Evolutionary conservation across 1,139 yeast genomes (phyloP).

Genomic region (Wickerhamiella infanticola): DNA sequence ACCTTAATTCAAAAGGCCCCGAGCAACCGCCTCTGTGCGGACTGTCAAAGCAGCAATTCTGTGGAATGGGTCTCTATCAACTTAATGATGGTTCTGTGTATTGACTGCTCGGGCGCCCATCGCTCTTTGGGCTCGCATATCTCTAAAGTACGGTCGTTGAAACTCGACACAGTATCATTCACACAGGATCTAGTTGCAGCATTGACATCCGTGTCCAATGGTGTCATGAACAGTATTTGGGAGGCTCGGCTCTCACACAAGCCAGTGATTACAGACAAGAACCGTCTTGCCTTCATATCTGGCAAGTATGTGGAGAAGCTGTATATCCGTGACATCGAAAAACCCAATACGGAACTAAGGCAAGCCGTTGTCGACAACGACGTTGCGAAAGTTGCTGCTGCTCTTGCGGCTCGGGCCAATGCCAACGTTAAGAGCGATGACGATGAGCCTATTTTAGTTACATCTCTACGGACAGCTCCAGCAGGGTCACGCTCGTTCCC

Average conservation of each 20-base stretch:
- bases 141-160: slow-evolving; percentile 63
- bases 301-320: slow-evolving; percentile 29
- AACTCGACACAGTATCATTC: slow-evolving; percentile 61
- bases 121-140: slow-evolving; percentile 60
- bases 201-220: slow-evolving; percentile 50
- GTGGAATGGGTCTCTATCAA: slow-evolving; percentile 89
- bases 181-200: slow-evolving; percentile 41
- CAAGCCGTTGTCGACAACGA: slow-evolving; percentile 23
- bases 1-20: slow-evolving; percentile 24
- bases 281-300: slow-evolving; percentile 26
- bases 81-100: slow-evolving; percentile 56
- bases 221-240: slow-evolving; percentile 43
- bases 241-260: slow-evolving; percentile 28
- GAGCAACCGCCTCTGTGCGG: slow-evolving; percentile 59
- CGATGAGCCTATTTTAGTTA: slow-evolving; percentile 19
- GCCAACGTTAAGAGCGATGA: slow-evolving; percentile 21
- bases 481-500: slow-evolving; percentile 31
- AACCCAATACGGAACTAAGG: slow-evolving; percentile 25
- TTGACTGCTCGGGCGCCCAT: slow-evolving; percentile 67
- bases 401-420: slow-evolving; percentile 30
- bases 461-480: slow-evolving; percentile 19
- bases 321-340: slow-evolving; percentile 22
- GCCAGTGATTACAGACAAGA: slow-evolving; percentile 15
- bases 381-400: slow-evolving; percentile 21
- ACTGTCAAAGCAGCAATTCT: slow-evolving; percentile 45